phyloP scores from a whole-genome alignment of 2,329 filamentous ascomycete genomes.

The Cladobotryum protrusum region DNA sequence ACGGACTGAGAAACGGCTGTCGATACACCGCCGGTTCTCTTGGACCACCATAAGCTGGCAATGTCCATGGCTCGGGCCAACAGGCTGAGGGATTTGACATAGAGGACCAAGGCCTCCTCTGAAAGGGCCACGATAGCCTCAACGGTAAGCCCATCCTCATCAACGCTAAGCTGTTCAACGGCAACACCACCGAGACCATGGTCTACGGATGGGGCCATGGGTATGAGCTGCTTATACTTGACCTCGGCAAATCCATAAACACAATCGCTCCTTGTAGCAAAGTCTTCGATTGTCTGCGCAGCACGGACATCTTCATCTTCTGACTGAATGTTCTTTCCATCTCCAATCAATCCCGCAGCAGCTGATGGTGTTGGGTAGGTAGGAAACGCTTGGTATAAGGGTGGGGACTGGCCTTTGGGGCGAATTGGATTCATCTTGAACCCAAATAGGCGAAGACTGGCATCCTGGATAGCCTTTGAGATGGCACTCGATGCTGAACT shows the following conservation, averaged over 20 bases:
- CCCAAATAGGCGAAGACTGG: slow-evolving; percentile 69
- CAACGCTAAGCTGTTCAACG: slow-evolving; percentile 44
- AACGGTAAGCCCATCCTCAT: slow-evolving; percentile 72
- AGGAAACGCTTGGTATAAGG: slow-evolving; percentile 76
- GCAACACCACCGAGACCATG: slow-evolving; percentile 61
- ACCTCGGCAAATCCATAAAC: slow-evolving; percentile 98
- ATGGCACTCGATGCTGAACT: slow-evolving; percentile 81
- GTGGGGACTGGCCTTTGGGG: slow-evolving; percentile 63
- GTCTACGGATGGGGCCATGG: slow-evolving; percentile 71
- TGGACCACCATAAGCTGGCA: slow-evolving; percentile 84
- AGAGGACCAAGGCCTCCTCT: slow-evolving; percentile 90
- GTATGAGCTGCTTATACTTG: slow-evolving; percentile 96
- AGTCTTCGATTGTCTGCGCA: slow-evolving; percentile 80
- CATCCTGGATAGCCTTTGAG: slow-evolving; percentile 90
- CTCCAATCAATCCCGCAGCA: slow-evolving; percentile 58
- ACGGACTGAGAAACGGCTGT: slow-evolving; percentile 42
- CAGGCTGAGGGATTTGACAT: slow-evolving; percentile 87
- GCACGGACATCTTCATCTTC: slow-evolving; percentile 73
- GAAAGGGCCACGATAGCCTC: slow-evolving; percentile 83
- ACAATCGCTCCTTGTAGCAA: slow-evolving; percentile 87
- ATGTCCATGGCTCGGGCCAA: slow-evolving; percentile 95
- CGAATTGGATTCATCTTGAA: slow-evolving; percentile 63
- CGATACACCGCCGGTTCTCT: slow-evolving; percentile 52
- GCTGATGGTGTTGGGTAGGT: slow-evolving; percentile 67
- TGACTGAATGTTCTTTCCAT: slow-evolving; percentile 50